Evolutionary conservation across 805 yeast genomes (phyloP).

Genomic region (Spathaspora boniae): DNA sequence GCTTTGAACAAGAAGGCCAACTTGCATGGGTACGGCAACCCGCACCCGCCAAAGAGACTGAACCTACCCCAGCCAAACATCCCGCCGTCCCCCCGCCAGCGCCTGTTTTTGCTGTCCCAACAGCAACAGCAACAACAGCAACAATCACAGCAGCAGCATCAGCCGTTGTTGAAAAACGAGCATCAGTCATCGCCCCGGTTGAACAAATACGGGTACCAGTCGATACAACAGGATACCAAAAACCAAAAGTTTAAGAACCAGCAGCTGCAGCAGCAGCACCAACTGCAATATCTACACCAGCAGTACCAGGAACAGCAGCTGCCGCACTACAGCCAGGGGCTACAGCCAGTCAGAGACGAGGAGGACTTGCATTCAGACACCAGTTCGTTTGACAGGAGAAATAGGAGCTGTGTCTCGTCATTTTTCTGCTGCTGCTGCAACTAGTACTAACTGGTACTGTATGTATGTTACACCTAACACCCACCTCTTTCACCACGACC

Average conservation of each 20-base stretch:
- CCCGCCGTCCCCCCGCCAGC: not conserved
- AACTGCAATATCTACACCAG: conserved; percentile 13
- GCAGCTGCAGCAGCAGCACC: conserved; percentile 7
- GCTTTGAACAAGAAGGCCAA: conserved; percentile 87
- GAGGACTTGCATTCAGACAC: conserved; percentile 38
- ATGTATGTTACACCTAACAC: too few relatives aligned
- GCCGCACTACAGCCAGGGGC: too few relatives aligned
- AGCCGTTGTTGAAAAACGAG: conserved; percentile 14
- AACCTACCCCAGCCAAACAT: conserved; percentile 1
- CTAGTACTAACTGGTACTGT: not conserved
- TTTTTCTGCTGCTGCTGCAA: conserved; percentile 15
- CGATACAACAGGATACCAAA: conserved; percentile 17
- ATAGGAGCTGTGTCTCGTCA: conserved; percentile 10
- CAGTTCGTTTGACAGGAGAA: conserved; percentile 26
- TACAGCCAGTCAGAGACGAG: conserved; percentile 32
- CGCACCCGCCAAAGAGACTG: conserved; percentile 65
- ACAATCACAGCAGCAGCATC: conserved; percentile 15
- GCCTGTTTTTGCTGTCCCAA: conserved; percentile 4
- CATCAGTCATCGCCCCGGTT: conserved; percentile 9
- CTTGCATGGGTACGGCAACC: conserved; percentile 94
- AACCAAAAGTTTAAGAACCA: conserved; percentile 15
- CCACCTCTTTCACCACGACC: too few relatives aligned
- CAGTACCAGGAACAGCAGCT: conserved; percentile 14
- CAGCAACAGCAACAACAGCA: conserved; percentile 12
- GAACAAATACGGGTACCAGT: conserved; percentile 9